Evolutionary conservation across 225 moss, liverwort and hornwort species (phyloP).

Genomic region (Anthoceros angustus): DNA sequence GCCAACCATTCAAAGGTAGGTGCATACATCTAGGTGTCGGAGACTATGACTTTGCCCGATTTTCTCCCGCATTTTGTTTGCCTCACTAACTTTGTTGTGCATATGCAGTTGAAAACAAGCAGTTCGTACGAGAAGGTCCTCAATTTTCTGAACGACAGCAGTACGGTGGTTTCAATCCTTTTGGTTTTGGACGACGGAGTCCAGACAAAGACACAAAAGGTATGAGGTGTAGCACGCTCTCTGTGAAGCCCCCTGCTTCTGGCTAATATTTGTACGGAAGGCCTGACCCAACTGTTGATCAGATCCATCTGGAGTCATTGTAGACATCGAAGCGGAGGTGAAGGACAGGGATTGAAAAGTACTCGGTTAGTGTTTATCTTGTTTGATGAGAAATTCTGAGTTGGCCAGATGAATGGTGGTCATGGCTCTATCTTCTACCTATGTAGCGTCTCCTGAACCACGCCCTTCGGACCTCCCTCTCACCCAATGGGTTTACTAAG

Average conservation of each 20-base stretch:
- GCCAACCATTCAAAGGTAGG: slow-evolving; percentile 85
- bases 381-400: not conserved
- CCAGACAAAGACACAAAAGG: slow-evolving; percentile 15
- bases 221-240: slow-evolving; percentile 6
- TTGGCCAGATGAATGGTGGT: no score
- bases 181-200: slow-evolving; percentile 32
- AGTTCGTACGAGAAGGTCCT: slow-evolving; percentile 87
- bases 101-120: slow-evolving; percentile 52
- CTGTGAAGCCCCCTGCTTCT: not conserved
- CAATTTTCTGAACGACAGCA: slow-evolving; percentile 42
- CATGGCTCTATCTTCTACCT: no score
- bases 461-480: no score
- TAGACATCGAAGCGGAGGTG: slow-evolving; percentile 89
- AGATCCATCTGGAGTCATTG: slow-evolving; percentile 72
- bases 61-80: not conserved
- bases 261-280: not conserved
- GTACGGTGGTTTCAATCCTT: slow-evolving; percentile 34
- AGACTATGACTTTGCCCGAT: not conserved
- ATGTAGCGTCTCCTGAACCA: no score
- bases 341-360: slow-evolving; percentile 49
- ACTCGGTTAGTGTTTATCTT: not conserved
- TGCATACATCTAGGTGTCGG: not conserved
- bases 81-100: not conserved
- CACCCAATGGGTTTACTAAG: no score
- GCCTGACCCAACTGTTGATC: not conserved